Conservation (phyloP, 306 rosid species). For the Acacia confusa region DNA sequence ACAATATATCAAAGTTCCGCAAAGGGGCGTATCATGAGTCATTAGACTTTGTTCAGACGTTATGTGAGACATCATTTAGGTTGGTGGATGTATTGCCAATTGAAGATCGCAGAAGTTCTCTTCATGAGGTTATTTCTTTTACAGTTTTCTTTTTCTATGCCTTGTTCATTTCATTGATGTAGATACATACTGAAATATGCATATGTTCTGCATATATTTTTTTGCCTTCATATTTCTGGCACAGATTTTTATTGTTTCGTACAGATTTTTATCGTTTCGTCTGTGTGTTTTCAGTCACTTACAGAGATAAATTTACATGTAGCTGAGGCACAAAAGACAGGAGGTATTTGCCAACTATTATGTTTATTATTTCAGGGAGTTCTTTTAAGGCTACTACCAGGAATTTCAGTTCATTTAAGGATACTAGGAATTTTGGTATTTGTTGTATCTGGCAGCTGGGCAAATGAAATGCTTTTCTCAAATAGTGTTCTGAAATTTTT, state of each 20-base stretch:
- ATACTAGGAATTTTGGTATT: constrained; percentile 24
- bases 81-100: constrained; percentile 94
- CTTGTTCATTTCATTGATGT: constrained; percentile 33
- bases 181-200: constrained; percentile 11
- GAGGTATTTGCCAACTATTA: constrained; percentile 63
- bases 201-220: constrained; percentile 10
- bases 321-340: constrained; percentile 62
- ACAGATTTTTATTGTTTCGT: no score
- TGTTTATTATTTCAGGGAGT: constrained; percentile 20
- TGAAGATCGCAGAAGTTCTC: constrained; percentile 98
- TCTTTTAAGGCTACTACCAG: constrained; percentile 16
- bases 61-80: constrained; percentile 92
- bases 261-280: constrained; percentile 25
- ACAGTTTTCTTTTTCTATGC: constrained; percentile 29
- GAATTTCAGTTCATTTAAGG: constrained; percentile 18
- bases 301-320: constrained; percentile 76
- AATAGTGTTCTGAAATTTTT: not conserved
- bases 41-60: constrained; percentile 84
- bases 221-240: not conserved
- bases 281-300: constrained; percentile 64
- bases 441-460: constrained; percentile 6
- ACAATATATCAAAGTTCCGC: constrained; percentile 64
- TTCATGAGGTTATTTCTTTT: constrained; percentile 72
- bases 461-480: constrained; percentile 19
- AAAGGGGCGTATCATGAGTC: constrained; percentile 94